These are phyloP conservation scores for Aspergillus sparsus DNA, from an alignment of 495 filamentous ascomycete species.

Conservation along the genomic window DNA sequence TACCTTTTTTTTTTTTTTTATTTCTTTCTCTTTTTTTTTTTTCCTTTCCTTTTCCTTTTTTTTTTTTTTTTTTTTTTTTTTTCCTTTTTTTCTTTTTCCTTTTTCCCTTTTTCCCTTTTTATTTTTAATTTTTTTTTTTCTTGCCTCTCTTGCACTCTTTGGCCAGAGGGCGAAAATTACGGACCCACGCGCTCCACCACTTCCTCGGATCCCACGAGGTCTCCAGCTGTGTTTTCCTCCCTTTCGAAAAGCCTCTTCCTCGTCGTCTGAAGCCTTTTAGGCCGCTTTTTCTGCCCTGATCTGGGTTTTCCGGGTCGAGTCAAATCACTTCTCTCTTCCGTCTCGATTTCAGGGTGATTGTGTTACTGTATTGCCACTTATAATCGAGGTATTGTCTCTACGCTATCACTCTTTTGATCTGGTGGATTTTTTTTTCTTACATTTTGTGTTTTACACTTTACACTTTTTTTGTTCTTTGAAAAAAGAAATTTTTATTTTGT, in stretches of 20 bases:
- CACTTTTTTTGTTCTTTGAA: constrained; percentile 16
- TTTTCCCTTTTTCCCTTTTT: constrained; percentile 27
- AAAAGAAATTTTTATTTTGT: constrained; percentile 16
- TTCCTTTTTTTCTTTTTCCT: constrained; percentile 25
- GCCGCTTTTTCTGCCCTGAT: constrained; percentile 33
- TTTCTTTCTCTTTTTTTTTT: constrained; percentile 9
- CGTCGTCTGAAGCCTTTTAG: constrained; percentile 35
- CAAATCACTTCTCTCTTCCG: constrained; percentile 31
- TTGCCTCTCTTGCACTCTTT: constrained; percentile 8
- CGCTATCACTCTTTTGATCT: constrained; percentile 30
- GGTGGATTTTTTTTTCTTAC: constrained; percentile 24
- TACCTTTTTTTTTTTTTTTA: background rate
- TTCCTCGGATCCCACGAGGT: constrained; percentile 51
- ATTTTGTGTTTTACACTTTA: constrained; percentile 25
- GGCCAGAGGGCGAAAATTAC: constrained; percentile 42
- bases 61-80: background rate
- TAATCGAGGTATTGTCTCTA: constrained; percentile 33
- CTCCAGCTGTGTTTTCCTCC: constrained; percentile 28
- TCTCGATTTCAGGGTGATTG: constrained; percentile 35
- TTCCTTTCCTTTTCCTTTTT: constrained; percentile 19
- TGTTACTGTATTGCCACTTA: constrained; percentile 28
- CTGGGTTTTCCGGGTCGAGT: constrained; percentile 32
- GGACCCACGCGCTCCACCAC: constrained; percentile 43
- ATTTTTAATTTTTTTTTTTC: constrained; percentile 14
- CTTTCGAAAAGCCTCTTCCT: constrained; percentile 35